A percentile compares a stretch with the other conserved stretches of the same genome.
Evolutionary conservation across 352 stramenopile species (phyloP).

Genomic region (Globisporangium irregulare): DNA sequence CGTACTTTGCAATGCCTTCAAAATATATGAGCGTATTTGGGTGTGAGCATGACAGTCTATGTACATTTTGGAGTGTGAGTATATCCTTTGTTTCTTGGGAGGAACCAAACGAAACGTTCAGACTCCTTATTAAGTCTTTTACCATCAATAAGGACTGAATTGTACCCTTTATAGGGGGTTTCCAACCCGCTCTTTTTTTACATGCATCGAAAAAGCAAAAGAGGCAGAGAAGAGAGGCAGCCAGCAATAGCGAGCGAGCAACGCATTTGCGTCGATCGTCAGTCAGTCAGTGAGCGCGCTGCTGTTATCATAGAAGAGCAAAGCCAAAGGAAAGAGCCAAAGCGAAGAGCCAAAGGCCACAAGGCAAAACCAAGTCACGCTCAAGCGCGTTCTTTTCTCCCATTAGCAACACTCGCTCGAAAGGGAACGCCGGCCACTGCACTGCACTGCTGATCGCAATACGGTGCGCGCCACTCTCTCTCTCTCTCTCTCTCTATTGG

Average conservation of each 20-base stretch:
- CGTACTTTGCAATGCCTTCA: no score
- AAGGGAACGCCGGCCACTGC: background rate
- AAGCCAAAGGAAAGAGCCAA: background rate
- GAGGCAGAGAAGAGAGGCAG: constrained; percentile 1
- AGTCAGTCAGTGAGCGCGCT: background rate
- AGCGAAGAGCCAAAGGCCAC: background rate
- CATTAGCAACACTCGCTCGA: constrained; percentile 1
- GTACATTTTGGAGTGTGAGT: no score
- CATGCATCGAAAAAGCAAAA: background rate
- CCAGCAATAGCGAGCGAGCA: background rate
- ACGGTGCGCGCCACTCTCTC: background rate
- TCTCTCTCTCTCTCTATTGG: background rate
- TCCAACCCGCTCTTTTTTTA: constrained; percentile 4
- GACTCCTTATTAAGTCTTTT: no score
- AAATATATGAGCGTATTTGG: no score
- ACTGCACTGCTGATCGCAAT: background rate
- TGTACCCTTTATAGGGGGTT: no score
- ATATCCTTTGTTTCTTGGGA: no score
- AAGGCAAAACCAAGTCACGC: background rate
- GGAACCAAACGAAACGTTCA: background rate
- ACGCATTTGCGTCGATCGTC: background rate
- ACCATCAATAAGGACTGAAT: no score
- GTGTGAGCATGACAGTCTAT: no score
- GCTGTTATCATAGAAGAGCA: background rate
- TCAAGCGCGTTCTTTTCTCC: background rate